Evolutionary conservation across 768 basidiomycete species (phyloP).

Genomic region (Lentinula detonsa): DNA sequence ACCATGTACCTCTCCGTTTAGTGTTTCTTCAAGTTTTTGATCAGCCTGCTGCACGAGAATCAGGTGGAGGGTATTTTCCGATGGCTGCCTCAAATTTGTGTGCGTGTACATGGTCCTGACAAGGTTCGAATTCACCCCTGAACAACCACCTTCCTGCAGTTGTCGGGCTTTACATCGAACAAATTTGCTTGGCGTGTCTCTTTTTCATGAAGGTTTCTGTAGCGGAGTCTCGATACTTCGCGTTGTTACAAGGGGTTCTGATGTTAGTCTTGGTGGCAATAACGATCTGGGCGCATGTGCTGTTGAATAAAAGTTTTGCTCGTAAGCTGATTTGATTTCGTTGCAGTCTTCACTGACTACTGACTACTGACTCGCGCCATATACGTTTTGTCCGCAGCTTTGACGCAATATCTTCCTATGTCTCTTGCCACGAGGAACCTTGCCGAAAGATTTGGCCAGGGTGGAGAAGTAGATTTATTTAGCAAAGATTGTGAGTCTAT

Average conservation of each 20-base stretch:
- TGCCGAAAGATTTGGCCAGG: conserved; percentile 30
- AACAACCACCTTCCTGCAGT: conserved; percentile 25
- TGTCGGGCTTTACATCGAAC: conserved; percentile 68
- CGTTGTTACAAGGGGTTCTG: conserved; percentile 38
- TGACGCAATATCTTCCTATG: conserved; percentile 52
- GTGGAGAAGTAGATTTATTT: conserved; percentile 28
- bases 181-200: conserved; percentile 56
- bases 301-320: conserved; percentile 30
- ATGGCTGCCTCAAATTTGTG: conserved; percentile 47
- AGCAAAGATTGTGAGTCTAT: background rate
- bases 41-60: conserved; percentile 43
- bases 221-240: conserved; percentile 20
- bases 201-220: conserved; percentile 55
- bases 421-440: conserved; percentile 56
- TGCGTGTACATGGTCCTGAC: conserved; percentile 16
- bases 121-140: too few relatives aligned
- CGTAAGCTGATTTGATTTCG: conserved; percentile 22
- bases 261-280: conserved; percentile 56
- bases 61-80: conserved; percentile 39
- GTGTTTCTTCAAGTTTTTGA: conserved; percentile 49
- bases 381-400: conserved; percentile 24
- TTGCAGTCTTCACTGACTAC: background rate
- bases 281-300: conserved; percentile 39
- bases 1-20: conserved; percentile 9
- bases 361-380: too few relatives aligned